Base-by-base conservation (phyloP, 1,284 basidiomycete species). In the Takashimella tepidaria region DNA sequence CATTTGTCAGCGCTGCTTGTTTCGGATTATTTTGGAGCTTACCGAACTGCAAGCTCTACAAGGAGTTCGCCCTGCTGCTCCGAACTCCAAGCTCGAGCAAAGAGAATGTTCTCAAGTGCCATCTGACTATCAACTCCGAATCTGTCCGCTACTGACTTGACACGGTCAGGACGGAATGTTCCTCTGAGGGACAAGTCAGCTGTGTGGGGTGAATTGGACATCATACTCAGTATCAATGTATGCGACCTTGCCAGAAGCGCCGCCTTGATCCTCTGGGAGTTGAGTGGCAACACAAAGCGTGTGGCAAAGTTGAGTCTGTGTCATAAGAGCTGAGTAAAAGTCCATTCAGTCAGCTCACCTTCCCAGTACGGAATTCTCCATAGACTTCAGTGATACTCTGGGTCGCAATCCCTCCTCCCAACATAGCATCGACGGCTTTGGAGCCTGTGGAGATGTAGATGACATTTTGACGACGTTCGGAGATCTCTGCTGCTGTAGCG, bases 141-240 rank as follows among this genome's bases (percentile, higher is more conserved):
- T 25, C 90, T 82, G 49, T 93, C 89, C 19, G 92, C 91, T 55
- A 97, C 89, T 20, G 89, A 82, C 46, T 82, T 82, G 59, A 96
- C 88, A 56, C 92, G 84, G 67, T 96, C 92, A 5, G 92, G 91
- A 47, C 92, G 85, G 77, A 96, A 96, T 0, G 92, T 95, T 4
- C 92, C 89, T 84, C 71, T 67, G 47, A 52, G 12, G 46, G 16
- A 8, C 4, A 2, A 4, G 50, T 67, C 54, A 65, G 63, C 23
- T 13, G 26, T 27, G 1, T 22, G 16, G 12, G 3, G 25, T 13
- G 2, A 1, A 2, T 6, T 6, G 6, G 19, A 26, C 13, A 25
- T 54, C 19, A 4, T 16, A 81, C 87, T 95, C 91, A 1, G 92
- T 93, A 70, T 93, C 92, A 57, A 95, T 89, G 72, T 89, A 95